Conservation (phyloP, 352 stramenopile genomes). For the Salisapilia sapeloensis region DNA sequence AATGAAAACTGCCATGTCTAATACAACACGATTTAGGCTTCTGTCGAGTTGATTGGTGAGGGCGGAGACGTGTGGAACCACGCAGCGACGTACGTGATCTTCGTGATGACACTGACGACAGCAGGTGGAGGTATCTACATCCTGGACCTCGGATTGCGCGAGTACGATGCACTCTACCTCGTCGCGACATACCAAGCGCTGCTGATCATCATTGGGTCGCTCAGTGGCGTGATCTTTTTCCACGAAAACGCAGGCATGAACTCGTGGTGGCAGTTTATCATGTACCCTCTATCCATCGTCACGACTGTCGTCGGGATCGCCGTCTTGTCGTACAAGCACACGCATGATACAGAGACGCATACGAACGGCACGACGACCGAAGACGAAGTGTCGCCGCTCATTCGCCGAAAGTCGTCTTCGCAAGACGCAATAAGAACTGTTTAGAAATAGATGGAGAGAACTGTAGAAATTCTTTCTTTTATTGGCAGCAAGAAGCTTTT, state of each 20-base stretch:
- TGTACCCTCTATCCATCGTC: slow-evolving; percentile 65
- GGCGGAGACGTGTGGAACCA: slow-evolving; percentile 45
- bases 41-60: slow-evolving; percentile 62
- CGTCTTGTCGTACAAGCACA: slow-evolving; percentile 71
- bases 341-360: slow-evolving; percentile 21
- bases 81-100: slow-evolving; percentile 60
- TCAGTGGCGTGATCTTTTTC: slow-evolving; percentile 80
- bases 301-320: slow-evolving; percentile 66
- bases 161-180: slow-evolving; percentile 79
- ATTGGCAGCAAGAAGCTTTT: slow-evolving; percentile 27
- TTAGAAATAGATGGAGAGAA: slow-evolving; percentile 1
- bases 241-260: slow-evolving; percentile 72
- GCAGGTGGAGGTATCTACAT: slow-evolving; percentile 70
- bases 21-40: slow-evolving; percentile 21
- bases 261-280: slow-evolving; percentile 55
- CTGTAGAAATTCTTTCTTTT: background rate
- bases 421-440: slow-evolving; percentile 12
- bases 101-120: slow-evolving; percentile 33
- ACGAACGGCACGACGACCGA: slow-evolving; percentile 4
- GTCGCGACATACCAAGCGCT: slow-evolving; percentile 77
- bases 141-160: slow-evolving; percentile 45
- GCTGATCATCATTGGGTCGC: slow-evolving; percentile 68
- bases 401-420: slow-evolving; percentile 4
- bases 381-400: slow-evolving; percentile 11
- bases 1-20: slow-evolving; percentile 1